A percentile compares a stretch with the other conserved stretches of the same genome.
These are phyloP conservation scores for Ophiostoma triangulosporum DNA, from an alignment of 2,329 filamentous ascomycete genomes.

Conservation along the genomic window DNA sequence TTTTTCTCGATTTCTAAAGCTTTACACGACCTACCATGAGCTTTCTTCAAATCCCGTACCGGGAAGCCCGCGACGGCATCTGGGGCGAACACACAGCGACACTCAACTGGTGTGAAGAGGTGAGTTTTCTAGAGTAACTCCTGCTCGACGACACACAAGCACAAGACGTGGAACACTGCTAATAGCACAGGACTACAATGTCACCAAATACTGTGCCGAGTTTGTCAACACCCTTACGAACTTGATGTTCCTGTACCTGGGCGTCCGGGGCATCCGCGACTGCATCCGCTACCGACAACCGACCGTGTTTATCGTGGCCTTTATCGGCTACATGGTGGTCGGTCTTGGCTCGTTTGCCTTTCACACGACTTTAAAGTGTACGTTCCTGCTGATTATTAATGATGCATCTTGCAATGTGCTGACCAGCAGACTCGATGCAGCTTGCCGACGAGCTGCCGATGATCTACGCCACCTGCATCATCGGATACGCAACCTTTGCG, in stretches of 20 bases:
- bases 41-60: conserved; percentile 20
- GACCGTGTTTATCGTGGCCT: conserved; percentile 57
- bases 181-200: conserved; percentile 21
- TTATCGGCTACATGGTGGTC: conserved; percentile 38
- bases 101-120: conserved; percentile 28
- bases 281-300: conserved; percentile 63
- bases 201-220: conserved; percentile 24
- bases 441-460: conserved; percentile 46
- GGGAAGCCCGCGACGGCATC: conserved; percentile 23
- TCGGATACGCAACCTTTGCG: conserved; percentile 56
- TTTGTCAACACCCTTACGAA: conserved; percentile 59
- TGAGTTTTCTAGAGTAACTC: conserved; percentile 8
- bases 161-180: background rate
- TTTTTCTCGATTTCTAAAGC: background rate
- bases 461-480: conserved; percentile 45
- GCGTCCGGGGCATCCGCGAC: conserved; percentile 59
- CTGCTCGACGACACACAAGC: background rate
- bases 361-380: conserved; percentile 43
- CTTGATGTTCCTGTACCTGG: conserved; percentile 65
- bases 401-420: background rate
- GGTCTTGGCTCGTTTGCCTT: conserved; percentile 44
- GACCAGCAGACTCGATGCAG: conserved; percentile 39
- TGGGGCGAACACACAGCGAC: conserved; percentile 26
- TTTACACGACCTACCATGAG: background rate
- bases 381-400: conserved; percentile 14